Evolutionary conservation across 1,139 yeast genomes (phyloP).

Genomic region (Magnusiomyces suaveolens): DNA sequence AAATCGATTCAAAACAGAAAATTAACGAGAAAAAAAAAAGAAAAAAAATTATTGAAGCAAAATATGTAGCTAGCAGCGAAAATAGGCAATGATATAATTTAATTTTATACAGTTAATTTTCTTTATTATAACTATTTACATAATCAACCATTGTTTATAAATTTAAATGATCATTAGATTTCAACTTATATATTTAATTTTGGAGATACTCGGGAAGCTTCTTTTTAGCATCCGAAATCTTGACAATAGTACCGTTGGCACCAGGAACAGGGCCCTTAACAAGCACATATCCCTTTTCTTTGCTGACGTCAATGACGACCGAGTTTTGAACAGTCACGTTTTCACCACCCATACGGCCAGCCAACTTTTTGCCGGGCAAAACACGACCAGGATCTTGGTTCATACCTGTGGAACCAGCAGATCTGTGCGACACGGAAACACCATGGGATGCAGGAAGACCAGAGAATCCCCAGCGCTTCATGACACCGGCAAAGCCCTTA

Average conservation of each 20-base stretch:
- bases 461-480: constrained; percentile 88
- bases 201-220: constrained; percentile 17
- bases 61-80: no score
- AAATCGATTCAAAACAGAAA: no score
- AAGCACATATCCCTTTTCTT: constrained; percentile 67
- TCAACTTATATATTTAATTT: no score
- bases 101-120: no score
- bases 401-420: constrained; percentile 96
- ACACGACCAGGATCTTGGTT: constrained; percentile 94
- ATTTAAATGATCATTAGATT: no score
- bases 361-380: constrained; percentile 95
- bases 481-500: constrained; percentile 97
- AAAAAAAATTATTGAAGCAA: no score
- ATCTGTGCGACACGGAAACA: constrained; percentile 87
- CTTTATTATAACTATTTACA: no score
- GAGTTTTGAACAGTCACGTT: constrained; percentile 67
- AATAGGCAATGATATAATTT: no score
- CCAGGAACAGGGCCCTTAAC: constrained; percentile 92
- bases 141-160: no score
- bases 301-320: constrained; percentile 69
- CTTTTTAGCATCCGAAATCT: constrained; percentile 67
- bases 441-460: constrained; percentile 96
- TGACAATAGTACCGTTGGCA: constrained; percentile 65
- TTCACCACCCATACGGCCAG: constrained; percentile 88
- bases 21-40: no score